These are phyloP conservation scores for Wickerhamomyces bisporus DNA, from an alignment of 805 yeast species.

Conservation along the genomic window DNA sequence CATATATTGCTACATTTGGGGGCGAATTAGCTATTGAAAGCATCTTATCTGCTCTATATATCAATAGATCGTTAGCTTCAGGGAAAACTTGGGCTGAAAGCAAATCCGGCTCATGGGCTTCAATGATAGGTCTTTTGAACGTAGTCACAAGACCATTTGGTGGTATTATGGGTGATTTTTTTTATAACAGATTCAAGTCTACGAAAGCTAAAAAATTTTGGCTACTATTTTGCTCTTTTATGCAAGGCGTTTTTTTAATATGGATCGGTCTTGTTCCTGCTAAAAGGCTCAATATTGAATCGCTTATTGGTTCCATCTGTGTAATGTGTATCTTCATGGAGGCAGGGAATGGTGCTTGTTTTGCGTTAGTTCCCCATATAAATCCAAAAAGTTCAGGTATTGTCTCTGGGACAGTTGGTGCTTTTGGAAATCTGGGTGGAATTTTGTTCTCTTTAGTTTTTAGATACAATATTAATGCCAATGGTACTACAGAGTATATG, in stretches of 20 bases:
- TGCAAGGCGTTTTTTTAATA: slow-evolving; percentile 29
- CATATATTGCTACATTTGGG: slow-evolving; percentile 26
- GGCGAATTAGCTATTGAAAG: slow-evolving; percentile 28
- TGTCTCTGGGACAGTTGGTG: slow-evolving; percentile 33
- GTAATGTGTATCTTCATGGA: slow-evolving; percentile 31
- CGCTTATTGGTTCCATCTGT: slow-evolving; percentile 26
- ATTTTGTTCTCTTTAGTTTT: slow-evolving; percentile 31
- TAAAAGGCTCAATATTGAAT: slow-evolving; percentile 20
- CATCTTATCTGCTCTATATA: slow-evolving; percentile 21
- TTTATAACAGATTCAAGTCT: slow-evolving; percentile 25
- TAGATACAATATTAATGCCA: slow-evolving; percentile 22
- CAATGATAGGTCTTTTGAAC: slow-evolving; percentile 28
- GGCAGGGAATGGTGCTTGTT: slow-evolving; percentile 35
- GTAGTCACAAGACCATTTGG: slow-evolving; percentile 28
- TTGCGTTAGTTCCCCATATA: slow-evolving; percentile 30
- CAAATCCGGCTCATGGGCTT: slow-evolving; percentile 27
- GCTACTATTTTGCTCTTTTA: slow-evolving; percentile 25
- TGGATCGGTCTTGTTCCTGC: slow-evolving; percentile 30
- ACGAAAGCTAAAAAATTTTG: slow-evolving; percentile 30
- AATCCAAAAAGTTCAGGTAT: slow-evolving; percentile 31
- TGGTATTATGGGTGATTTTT: slow-evolving; percentile 25
- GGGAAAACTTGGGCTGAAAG: slow-evolving; percentile 18
- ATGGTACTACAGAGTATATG: slow-evolving; percentile 25
- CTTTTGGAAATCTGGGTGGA: slow-evolving; percentile 33
- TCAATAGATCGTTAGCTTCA: slow-evolving; percentile 9